phyloP scores from a whole-genome alignment of 768 basidiomycete genomes.

The Russula compacta region DNA sequence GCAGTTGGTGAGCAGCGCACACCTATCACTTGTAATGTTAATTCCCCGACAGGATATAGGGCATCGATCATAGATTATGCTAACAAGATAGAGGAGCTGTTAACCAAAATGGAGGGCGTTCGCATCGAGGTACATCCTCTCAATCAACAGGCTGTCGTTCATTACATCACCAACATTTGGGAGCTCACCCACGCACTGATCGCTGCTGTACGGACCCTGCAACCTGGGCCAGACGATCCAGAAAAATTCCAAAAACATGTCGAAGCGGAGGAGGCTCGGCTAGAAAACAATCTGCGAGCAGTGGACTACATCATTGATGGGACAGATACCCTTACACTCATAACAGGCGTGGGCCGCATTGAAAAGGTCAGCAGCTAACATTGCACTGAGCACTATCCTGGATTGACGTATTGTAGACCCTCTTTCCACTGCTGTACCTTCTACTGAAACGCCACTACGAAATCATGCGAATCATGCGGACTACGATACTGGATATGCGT shows the following conservation, averaged over 20 bases:
- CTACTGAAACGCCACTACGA: slow-evolving; percentile 20
- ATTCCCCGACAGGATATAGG: slow-evolving; percentile 1
- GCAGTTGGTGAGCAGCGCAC: slow-evolving; percentile 16
- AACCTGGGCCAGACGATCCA: background rate
- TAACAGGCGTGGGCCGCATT: slow-evolving; percentile 23
- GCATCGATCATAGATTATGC: slow-evolving; percentile 14
- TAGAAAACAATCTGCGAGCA: slow-evolving; percentile 21
- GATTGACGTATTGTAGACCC: background rate
- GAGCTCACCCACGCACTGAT: background rate
- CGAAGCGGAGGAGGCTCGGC: slow-evolving; percentile 23
- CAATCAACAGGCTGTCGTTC: background rate
- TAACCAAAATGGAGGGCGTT: slow-evolving; percentile 15
- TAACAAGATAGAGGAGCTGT: slow-evolving; percentile 2
- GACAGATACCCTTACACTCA: slow-evolving; percentile 23
- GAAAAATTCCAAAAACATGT: slow-evolving; percentile 21
- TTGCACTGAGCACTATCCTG: background rate
- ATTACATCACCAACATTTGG: slow-evolving; percentile 1
- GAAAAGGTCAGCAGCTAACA: slow-evolving; percentile 22
- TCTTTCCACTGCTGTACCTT: slow-evolving; percentile 17
- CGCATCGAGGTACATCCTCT: background rate
- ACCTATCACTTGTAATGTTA: background rate
- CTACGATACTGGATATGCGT: background rate
- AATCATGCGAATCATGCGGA: slow-evolving; percentile 11
- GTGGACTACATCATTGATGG: slow-evolving; percentile 26
- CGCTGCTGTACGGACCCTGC: background rate